These are phyloP conservation scores for Solanum infundibuliforme DNA, from an alignment of 257 asterid species.

Conservation along the genomic window DNA sequence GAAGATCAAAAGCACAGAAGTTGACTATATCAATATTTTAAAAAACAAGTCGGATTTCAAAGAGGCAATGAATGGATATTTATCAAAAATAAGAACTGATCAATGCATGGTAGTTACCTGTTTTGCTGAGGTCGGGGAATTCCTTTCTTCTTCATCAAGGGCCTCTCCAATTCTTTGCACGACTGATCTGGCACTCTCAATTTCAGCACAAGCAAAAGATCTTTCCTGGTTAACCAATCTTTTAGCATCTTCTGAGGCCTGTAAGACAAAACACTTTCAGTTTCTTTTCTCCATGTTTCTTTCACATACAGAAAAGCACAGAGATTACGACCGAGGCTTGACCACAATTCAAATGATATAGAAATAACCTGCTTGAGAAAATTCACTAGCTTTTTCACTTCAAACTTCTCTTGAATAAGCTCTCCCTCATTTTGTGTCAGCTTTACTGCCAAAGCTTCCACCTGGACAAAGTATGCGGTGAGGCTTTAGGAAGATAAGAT, in stretches of 20 bases:
- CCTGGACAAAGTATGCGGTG: conserved; percentile 30
- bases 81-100: neutral
- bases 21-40: neutral
- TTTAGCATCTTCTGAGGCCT: conserved; percentile 99
- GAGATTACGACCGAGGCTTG: neutral
- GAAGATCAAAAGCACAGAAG: neutral
- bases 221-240: conserved; percentile 93
- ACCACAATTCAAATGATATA: neutral
- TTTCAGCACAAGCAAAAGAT: conserved; percentile 98
- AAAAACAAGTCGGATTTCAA: neutral
- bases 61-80: neutral
- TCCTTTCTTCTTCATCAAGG: conserved; percentile 83
- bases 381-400: conserved; percentile 84
- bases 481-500: neutral
- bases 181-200: conserved; percentile 93
- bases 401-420: conserved; percentile 84
- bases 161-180: conserved; percentile 96
- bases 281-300: neutral
- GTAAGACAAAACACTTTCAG: neutral
- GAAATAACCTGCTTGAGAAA: conserved; percentile 81
- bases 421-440: conserved; percentile 85
- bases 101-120: conserved; percentile 17
- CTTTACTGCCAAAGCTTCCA: conserved; percentile 93
- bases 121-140: conserved; percentile 50
- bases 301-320: neutral